Evolutionary conservation across 1,284 basidiomycete genomes (phyloP).

Genomic region (Moesziomyces antarcticus): DNA sequence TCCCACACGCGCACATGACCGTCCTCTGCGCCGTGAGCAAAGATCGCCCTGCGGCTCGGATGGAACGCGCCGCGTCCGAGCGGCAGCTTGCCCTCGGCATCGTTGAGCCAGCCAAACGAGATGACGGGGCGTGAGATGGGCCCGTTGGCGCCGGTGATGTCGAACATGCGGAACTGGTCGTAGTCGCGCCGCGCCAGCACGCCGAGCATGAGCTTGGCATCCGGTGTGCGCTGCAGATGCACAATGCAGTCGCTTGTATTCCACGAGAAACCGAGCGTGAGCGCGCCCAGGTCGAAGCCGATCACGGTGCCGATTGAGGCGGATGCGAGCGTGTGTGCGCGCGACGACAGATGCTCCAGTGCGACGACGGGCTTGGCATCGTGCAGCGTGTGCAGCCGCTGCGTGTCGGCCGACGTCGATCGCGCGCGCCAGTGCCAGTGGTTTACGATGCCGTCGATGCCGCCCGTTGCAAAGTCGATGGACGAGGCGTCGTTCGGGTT

Average conservation of each 20-base stretch:
- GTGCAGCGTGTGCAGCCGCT: constrained; percentile 33
- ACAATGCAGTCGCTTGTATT: constrained; percentile 43
- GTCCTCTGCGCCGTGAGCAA: constrained; percentile 43
- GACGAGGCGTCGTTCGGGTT: constrained; percentile 19
- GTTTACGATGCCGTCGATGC: constrained; percentile 38
- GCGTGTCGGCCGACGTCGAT: constrained; percentile 9
- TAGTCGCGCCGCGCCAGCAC: constrained; percentile 34
- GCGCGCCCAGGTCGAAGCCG: constrained; percentile 27
- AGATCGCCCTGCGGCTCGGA: constrained; percentile 29
- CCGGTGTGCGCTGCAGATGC: constrained; percentile 39
- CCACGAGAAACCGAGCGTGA: constrained; percentile 38
- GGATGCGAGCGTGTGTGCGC: constrained; percentile 22
- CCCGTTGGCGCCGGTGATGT: constrained; percentile 34
- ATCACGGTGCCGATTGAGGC: constrained; percentile 34
- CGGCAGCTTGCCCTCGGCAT: constrained; percentile 20
- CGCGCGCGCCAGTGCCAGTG: constrained; percentile 39
- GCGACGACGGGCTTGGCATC: constrained; percentile 28
- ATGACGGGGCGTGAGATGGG: constrained; percentile 39
- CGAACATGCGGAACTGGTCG: constrained; percentile 48
- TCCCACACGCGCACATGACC: constrained; percentile 43
- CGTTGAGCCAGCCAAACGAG: constrained; percentile 44
- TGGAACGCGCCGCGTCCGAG: constrained; percentile 39
- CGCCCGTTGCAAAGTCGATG: constrained; percentile 46
- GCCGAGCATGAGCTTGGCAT: constrained; percentile 38
- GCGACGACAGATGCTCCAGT: constrained; percentile 25